phyloP scores from a whole-genome alignment of 2,329 filamentous ascomycete species.

The Fusarium siculi region DNA sequence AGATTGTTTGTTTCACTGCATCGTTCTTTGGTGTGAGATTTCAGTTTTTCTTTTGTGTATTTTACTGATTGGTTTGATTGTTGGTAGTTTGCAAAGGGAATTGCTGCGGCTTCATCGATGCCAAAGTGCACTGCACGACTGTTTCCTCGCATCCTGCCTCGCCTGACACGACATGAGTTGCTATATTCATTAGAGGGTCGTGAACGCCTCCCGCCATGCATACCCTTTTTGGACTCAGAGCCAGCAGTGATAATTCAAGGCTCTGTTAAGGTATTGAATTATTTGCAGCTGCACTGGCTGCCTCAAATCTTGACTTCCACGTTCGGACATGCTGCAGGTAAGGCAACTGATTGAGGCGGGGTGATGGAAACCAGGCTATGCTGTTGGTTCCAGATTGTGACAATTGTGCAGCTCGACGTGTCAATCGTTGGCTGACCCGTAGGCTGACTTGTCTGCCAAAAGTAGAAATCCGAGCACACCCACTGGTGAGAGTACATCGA shows the following conservation, averaged over 20 bases:
- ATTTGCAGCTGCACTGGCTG: too few species aligned
- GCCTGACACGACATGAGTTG: too few species aligned
- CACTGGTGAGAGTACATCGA: neutral
- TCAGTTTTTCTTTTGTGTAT: too few species aligned
- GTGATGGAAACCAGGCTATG: conserved; percentile 3
- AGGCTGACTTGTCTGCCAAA: neutral
- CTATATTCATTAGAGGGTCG: fast-evolving
- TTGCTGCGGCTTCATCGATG: too few species aligned
- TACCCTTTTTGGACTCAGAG: neutral
- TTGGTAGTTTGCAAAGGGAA: too few species aligned
- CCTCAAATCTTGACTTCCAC: too few species aligned
- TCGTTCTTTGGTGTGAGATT: fast-evolving
- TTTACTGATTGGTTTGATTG: too few species aligned
- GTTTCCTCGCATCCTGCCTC: neutral
- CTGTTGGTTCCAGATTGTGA: conserved; percentile 4
- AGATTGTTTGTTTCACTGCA: neutral
- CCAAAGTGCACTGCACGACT: too few species aligned
- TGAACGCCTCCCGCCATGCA: neutral
- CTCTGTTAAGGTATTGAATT: too few species aligned
- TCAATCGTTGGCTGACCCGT: neutral
- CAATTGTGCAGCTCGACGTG: conserved; percentile 6
- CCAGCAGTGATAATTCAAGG: too few species aligned
- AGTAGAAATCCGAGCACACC: neutral
- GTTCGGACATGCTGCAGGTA: fast-evolving
- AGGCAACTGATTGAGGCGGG: conserved; percentile 10